A percentile compares a stretch with the other conserved stretches of the same genome.
Conservation (phyloP, 495 filamentous ascomycete genomes). For the Penicillium dipodomyicola region DNA sequence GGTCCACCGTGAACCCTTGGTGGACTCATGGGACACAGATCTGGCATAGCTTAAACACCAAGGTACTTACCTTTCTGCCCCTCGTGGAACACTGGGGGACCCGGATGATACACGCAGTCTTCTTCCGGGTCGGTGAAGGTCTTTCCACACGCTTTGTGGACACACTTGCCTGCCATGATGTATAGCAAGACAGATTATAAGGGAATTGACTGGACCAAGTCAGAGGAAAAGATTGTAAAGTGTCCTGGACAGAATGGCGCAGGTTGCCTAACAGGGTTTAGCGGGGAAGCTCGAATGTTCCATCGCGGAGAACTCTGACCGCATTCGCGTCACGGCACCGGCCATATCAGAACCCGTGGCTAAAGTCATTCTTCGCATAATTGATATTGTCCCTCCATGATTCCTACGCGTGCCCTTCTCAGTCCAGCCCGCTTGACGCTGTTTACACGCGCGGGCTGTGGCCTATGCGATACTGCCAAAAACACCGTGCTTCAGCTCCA, state of each 20-base stretch:
- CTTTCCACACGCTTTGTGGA: constrained; percentile 95
- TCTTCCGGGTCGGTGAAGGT: constrained; percentile 79
- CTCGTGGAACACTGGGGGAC: constrained; percentile 94
- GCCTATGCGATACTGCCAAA: constrained; percentile 75
- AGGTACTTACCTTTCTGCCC: constrained; percentile 88
- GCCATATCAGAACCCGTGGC: neutral
- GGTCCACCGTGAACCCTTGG: neutral
- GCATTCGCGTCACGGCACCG: constrained; percentile 11
- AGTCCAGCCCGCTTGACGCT: constrained; percentile 70
- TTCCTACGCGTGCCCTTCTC: constrained; percentile 41
- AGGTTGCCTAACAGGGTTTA: constrained; percentile 37
- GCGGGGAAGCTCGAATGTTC: constrained; percentile 50
- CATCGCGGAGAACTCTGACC: constrained; percentile 30
- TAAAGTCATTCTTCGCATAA: neutral
- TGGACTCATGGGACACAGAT: constrained; percentile 7
- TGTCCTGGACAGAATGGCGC: constrained; percentile 12
- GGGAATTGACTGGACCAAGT: neutral
- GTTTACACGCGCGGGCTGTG: constrained; percentile 78
- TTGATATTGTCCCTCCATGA: constrained; percentile 28
- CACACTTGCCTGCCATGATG: constrained; percentile 83
- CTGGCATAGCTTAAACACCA: constrained; percentile 28
- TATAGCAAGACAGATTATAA: constrained; percentile 5
- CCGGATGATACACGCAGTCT: constrained; percentile 87
- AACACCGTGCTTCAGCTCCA: constrained; percentile 66
- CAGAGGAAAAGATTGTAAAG: constrained; percentile 6